phyloP scores from a whole-genome alignment of 352 stramenopile species.

The Phytophthora kernoviae region DNA sequence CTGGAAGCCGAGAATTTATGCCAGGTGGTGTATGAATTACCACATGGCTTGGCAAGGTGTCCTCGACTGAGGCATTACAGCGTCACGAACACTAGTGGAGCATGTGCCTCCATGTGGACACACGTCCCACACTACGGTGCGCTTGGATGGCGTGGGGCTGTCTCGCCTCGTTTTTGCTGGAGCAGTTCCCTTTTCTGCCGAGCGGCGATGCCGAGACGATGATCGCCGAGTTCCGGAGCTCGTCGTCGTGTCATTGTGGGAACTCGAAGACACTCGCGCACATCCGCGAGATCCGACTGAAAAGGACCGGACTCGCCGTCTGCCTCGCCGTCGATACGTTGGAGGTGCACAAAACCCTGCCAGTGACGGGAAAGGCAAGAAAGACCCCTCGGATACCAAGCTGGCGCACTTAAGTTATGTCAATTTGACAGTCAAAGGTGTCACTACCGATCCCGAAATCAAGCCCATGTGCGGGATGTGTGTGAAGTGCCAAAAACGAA shows the following conservation, averaged over 20 bases:
- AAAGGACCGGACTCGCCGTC: conserved; percentile 17
- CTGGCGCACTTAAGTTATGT: conserved; percentile 5
- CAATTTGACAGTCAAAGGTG: not conserved
- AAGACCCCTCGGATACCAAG: conserved; percentile 24
- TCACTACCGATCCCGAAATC: conserved; percentile 22
- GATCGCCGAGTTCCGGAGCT: not conserved
- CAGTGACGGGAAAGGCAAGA: conserved; percentile 16
- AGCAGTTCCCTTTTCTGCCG: conserved; percentile 20
- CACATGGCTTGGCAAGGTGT: not conserved
- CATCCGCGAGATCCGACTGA: conserved; percentile 24
- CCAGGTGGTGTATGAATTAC: not conserved
- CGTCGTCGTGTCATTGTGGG: conserved; percentile 32
- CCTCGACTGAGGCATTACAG: conserved; percentile 26
- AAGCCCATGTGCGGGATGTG: conserved; percentile 10
- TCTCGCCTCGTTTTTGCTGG: conserved; percentile 19
- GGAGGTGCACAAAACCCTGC: conserved; percentile 14
- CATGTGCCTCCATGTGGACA: not conserved
- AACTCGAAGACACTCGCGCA: conserved; percentile 1
- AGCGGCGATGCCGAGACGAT: conserved; percentile 3
- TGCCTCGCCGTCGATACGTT: conserved; percentile 6
- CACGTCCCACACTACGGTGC: conserved; percentile 1
- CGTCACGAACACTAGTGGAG: conserved; percentile 3
- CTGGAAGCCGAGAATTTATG: not conserved
- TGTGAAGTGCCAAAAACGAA: conserved; percentile 5
- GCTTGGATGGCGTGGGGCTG: not conserved